Evolutionary conservation across 306 rosid species (phyloP).

Genomic region (Cucumis hystrix): DNA sequence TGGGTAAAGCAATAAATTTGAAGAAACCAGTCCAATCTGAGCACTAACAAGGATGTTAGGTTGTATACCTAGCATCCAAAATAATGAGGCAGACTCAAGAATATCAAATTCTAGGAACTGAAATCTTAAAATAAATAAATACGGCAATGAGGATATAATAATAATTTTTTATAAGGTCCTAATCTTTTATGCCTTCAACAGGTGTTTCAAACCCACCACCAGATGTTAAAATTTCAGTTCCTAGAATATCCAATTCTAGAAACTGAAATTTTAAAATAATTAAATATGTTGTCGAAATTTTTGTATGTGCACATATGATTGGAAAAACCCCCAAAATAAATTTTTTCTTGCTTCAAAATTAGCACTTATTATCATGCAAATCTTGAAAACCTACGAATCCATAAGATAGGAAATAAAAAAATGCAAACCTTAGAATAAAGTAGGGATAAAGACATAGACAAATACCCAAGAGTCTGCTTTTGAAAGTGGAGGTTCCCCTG

Average conservation of each 20-base stretch:
- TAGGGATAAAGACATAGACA: not conserved
- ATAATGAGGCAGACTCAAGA: not conserved
- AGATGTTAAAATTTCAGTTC: not conserved
- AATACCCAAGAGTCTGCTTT: conserved; percentile 85
- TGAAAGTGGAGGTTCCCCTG: conserved; percentile 91
- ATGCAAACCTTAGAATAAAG: not conserved
- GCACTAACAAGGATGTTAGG: not conserved
- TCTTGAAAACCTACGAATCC: not conserved
- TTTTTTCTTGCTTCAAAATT: not conserved
- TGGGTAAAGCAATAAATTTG: not conserved
- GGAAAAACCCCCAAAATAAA: not conserved
- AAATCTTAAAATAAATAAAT: not conserved
- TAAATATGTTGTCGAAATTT: not conserved
- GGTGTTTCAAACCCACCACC: not conserved
- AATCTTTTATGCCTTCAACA: no score
- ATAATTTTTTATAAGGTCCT: not conserved
- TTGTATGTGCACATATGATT: not conserved
- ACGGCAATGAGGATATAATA: not conserved
- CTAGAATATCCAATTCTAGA: no score
- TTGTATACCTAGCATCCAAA: not conserved
- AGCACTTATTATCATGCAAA: not conserved
- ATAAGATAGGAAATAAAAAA: not conserved
- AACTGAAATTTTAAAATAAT: no score
- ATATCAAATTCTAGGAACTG: not conserved
- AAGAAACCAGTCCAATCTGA: not conserved